Conservation (phyloP, 495 filamentous ascomycete species). For the Penicillium maclennaniae region DNA sequence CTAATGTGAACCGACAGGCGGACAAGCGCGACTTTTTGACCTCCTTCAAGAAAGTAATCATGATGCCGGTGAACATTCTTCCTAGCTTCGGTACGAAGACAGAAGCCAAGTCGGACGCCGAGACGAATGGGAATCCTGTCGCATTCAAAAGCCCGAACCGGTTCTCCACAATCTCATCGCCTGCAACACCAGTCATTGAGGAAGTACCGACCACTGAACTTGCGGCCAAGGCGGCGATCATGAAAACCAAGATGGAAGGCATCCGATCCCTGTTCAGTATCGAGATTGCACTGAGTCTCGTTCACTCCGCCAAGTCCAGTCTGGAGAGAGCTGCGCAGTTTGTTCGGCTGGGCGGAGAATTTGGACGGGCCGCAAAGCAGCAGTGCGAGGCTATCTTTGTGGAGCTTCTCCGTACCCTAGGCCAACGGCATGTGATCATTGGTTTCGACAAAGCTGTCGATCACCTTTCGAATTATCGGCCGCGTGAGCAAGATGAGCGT, state of each 20-base stretch:
- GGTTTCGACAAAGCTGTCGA: slow-evolving; percentile 91
- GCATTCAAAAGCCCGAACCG: slow-evolving; percentile 49
- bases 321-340: slow-evolving; percentile 84
- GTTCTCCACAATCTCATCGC: slow-evolving; percentile 47
- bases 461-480: slow-evolving; percentile 88
- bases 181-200: slow-evolving; percentile 47
- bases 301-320: slow-evolving; percentile 85
- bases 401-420: slow-evolving; percentile 73
- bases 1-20: slow-evolving; percentile 85
- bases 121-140: slow-evolving; percentile 31
- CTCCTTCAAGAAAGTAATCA: slow-evolving; percentile 97
- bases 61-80: slow-evolving; percentile 93
- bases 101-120: slow-evolving; percentile 28
- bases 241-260: slow-evolving; percentile 89
- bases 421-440: slow-evolving; percentile 78
- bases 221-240: slow-evolving; percentile 92
- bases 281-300: slow-evolving; percentile 84
- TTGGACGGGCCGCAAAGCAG: slow-evolving; percentile 76
- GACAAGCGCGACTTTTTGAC: slow-evolving; percentile 95
- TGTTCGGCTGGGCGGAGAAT: slow-evolving; percentile 70
- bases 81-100: slow-evolving; percentile 56
- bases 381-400: slow-evolving; percentile 93
- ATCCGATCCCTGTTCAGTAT: slow-evolving; percentile 94
- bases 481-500: slow-evolving; percentile 75
- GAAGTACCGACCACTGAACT: slow-evolving; percentile 83